Evolutionary conservation across 108 stramenopile genomes (phyloP).

Genomic region (Skeletonema costatum): DNA sequence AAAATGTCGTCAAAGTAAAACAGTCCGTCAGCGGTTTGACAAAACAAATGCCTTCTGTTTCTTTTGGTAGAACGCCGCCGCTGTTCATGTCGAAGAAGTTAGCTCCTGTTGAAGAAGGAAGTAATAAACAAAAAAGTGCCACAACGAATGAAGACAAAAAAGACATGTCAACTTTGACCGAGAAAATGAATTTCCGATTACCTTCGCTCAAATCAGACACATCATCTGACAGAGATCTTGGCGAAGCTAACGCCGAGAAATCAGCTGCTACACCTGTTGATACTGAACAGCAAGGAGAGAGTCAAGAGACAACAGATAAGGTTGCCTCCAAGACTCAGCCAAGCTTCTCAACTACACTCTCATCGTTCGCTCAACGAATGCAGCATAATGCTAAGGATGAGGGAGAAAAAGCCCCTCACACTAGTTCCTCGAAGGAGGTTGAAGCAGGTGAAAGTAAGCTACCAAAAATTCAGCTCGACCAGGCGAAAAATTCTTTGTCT

Average conservation of each 20-base stretch:
- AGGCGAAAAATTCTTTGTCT: constrained; percentile 17
- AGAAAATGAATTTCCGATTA: constrained; percentile 16
- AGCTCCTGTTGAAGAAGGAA: background rate
- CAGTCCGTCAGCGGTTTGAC: constrained; percentile 28
- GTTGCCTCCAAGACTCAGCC: background rate
- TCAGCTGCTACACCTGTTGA: background rate
- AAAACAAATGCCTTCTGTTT: constrained; percentile 18
- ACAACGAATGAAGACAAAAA: background rate
- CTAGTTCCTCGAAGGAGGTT: background rate
- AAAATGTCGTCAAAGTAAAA: constrained; percentile 37
- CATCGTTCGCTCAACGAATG: constrained; percentile 17
- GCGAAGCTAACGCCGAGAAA: background rate
- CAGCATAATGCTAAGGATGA: background rate
- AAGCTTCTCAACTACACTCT: constrained; percentile 10
- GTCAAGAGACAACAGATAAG: background rate
- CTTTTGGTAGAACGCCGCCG: constrained; percentile 24
- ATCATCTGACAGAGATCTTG: constrained; percentile 9
- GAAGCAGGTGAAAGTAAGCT: constrained; percentile 5
- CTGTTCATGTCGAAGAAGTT: constrained; percentile 33
- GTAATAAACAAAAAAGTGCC: background rate
- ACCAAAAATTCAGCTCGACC: background rate
- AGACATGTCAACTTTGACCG: constrained; percentile 2
- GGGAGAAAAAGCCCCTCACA: background rate
- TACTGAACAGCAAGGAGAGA: constrained; percentile 2
- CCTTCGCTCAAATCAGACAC: constrained; percentile 12